Evolutionary conservation across 306 rosid genomes (phyloP).

Genomic region (Dryas drummondii): DNA sequence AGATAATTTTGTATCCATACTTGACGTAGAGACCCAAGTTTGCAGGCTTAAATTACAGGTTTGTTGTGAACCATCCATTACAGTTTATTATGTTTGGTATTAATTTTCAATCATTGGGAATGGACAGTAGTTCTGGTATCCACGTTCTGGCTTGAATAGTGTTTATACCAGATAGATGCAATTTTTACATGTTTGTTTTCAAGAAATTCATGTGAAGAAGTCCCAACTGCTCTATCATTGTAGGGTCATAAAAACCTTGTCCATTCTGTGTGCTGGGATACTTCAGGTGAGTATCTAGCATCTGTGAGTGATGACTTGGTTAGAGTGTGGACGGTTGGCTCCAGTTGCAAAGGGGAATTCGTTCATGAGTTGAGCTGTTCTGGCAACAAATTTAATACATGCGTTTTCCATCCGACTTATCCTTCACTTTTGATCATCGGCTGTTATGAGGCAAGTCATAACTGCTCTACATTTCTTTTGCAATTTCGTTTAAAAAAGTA

Average conservation of each 20-base stretch:
- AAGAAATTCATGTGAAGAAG: too few species aligned
- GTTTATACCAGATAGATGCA: too few species aligned
- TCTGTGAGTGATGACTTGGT: conserved; percentile 68
- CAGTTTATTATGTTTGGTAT: background rate
- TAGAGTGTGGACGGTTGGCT: conserved; percentile 58
- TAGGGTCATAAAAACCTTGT: conserved; percentile 68
- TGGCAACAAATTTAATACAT: conserved; percentile 48
- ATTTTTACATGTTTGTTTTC: too few species aligned
- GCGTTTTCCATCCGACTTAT: conserved; percentile 66
- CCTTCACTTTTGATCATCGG: conserved; percentile 55
- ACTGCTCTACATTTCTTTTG: conserved; percentile 5
- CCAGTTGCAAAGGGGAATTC: conserved; percentile 48
- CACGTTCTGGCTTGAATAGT: background rate
- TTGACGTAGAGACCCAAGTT: conserved; percentile 59
- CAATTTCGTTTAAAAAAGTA: background rate
- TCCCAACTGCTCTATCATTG: background rate
- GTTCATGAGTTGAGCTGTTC: conserved; percentile 45
- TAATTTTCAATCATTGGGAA: background rate
- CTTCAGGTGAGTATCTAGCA: conserved; percentile 63
- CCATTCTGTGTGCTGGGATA: conserved; percentile 72
- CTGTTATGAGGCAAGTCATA: conserved; percentile 53
- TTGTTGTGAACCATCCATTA: conserved; percentile 1
- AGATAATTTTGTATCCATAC: conserved; percentile 49
- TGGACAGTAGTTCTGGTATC: background rate
- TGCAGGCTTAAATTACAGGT: conserved; percentile 61